Evolutionary conservation across 78 protist genomes (phyloP), one percentile per base, ranked within the genome.

Genomic region (Blattamonas nauphoetae): DNA sequence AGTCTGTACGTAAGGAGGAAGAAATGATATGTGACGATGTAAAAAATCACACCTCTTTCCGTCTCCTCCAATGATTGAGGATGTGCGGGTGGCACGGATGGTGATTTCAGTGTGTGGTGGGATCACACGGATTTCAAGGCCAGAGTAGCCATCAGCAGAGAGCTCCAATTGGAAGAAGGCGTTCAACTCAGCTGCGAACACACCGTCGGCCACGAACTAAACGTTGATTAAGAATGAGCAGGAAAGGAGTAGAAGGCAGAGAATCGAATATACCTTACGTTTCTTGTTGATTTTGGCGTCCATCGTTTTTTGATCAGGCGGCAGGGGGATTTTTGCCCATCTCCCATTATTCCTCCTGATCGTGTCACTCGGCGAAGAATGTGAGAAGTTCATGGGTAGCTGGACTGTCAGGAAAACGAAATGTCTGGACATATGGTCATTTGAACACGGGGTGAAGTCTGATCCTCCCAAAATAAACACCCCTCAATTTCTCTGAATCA

Each of bases 101-200:
- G 96, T 96, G 95, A 98, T 94, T 91, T 98, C 99, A 3, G 98
- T 96, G 82, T 93, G 89, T 77, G 84, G 71, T 88, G 99, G 98
- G 42, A 97, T 95, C 36, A 86, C 89, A 64, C 97, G 97, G 71
- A 97, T 95, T 91, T 97, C 99, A 5, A 97, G 97, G 11, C 99
- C 99, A 82, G 96, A 41, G 90, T 95, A 95, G 71, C 99, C 99
- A 35, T 94, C 98, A 90, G 94, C 97, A 45, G 94, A 95, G 45
- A 98, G 95, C 93, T 97, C 99, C 71, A 95, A 93, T 3, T 88
- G 92, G 89, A 98, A 90, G 71, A 97, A 85, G 89, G 96, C 99
- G 92, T 98, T 96, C 85, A 98, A 94, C 94, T 98, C 99, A 63
- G 99, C 99, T 95, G 80, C 94, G 95, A 98, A 95, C 36, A 98